Conservation (phyloP, 768 basidiomycete genomes). For the Cubamyces sp. region DNA sequence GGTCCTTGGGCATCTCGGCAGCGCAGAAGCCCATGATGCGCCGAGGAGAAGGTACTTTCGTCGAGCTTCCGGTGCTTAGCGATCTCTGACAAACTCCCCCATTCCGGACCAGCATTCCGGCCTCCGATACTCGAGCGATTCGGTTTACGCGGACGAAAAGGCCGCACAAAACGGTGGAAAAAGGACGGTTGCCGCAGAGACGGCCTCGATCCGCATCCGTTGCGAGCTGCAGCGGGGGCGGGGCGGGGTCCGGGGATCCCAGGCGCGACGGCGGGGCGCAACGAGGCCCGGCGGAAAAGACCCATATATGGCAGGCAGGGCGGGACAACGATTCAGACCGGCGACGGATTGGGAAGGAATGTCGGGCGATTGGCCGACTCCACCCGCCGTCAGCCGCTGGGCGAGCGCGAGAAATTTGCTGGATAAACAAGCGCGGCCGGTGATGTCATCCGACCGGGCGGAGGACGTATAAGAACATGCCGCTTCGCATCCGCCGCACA, state of each 20-base stretch:
- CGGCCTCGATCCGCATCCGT: not conserved
- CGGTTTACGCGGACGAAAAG: not conserved
- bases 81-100: slow-evolving; percentile 8
- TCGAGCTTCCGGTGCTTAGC: slow-evolving; percentile 1
- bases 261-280: not conserved
- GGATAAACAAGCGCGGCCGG: slow-evolving; percentile 16
- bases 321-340: slow-evolving; percentile 3
- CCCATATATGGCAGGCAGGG: not conserved
- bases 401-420: slow-evolving; percentile 11
- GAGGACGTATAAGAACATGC: slow-evolving; percentile 16
- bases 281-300: not conserved
- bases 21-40: not conserved
- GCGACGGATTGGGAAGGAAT: not conserved
- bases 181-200: not conserved
- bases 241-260: slow-evolving; percentile 6
- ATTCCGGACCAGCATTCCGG: slow-evolving; percentile 1
- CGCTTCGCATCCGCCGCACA: not conserved
- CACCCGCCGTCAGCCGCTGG: not conserved
- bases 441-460: slow-evolving; percentile 22
- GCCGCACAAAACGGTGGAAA: not conserved
- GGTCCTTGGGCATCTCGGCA: not conserved
- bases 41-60: slow-evolving; percentile 8
- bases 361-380: slow-evolving; percentile 6
- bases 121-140: not conserved
- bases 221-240: not conserved